These are phyloP conservation scores for Phytophthora pistaciae DNA, from an alignment of 352 stramenopile species.

Conservation along the genomic window DNA sequence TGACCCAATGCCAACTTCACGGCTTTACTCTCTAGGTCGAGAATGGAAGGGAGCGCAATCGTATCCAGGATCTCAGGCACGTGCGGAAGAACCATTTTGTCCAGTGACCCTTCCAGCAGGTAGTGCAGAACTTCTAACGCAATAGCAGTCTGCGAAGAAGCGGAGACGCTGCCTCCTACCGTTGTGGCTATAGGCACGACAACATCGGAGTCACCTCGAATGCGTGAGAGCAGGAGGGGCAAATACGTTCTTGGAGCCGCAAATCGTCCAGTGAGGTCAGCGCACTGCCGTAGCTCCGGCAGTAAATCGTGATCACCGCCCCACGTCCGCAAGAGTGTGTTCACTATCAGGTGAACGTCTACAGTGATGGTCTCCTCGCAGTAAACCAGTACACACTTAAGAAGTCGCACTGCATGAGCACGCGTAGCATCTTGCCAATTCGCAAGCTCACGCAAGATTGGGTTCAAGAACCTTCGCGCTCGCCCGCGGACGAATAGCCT, in stretches of 20 bases:
- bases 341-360: constrained; percentile 83
- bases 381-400: constrained; percentile 93
- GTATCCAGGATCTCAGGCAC: constrained; percentile 63
- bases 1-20: constrained; percentile 43
- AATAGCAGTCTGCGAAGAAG: constrained; percentile 28
- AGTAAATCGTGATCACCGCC: constrained; percentile 39
- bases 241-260: constrained; percentile 73
- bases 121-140: constrained; percentile 60
- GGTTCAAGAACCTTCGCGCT: constrained; percentile 90
- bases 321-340: constrained; percentile 72
- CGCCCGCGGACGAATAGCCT: constrained; percentile 93
- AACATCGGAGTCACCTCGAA: constrained; percentile 63
- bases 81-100: constrained; percentile 66
- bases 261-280: constrained; percentile 72
- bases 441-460: constrained; percentile 90
- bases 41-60: constrained; percentile 44
- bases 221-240: constrained; percentile 62
- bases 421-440: constrained; percentile 93
- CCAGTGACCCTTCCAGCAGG: constrained; percentile 68
- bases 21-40: constrained; percentile 51
- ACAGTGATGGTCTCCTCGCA: constrained; percentile 95
- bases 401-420: constrained; percentile 83
- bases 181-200: constrained; percentile 27
- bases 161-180: constrained; percentile 23
- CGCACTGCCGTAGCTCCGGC: constrained; percentile 40